Conservation (phyloP, 495 filamentous ascomycete species). For the Aspergillus carlsbadensis region DNA sequence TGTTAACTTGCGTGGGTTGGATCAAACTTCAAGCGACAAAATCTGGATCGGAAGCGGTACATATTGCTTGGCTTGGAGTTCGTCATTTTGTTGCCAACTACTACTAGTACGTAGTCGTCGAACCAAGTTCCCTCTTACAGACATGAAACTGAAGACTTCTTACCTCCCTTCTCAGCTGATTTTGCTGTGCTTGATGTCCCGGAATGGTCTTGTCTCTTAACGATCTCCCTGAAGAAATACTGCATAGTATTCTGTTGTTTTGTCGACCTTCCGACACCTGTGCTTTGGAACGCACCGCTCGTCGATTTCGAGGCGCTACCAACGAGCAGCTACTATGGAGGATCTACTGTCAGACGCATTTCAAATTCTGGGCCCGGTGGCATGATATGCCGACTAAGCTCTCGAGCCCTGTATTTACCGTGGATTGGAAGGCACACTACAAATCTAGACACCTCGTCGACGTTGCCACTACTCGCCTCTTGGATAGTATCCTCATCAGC, state of each 20-base stretch:
- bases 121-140: neutral
- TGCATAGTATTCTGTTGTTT: constrained; percentile 65
- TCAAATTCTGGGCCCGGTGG: constrained; percentile 67
- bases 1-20: no score
- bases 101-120: no score
- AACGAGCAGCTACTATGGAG: constrained; percentile 78
- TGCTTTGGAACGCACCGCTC: constrained; percentile 58
- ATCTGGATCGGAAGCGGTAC: no score
- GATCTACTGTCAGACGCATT: constrained; percentile 63
- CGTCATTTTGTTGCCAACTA: no score
- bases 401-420: constrained; percentile 49
- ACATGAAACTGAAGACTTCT: neutral
- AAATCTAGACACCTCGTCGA: constrained; percentile 56
- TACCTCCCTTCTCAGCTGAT: neutral
- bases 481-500: constrained; percentile 69
- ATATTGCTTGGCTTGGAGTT: no score
- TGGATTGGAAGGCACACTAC: constrained; percentile 79
- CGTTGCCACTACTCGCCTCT: constrained; percentile 47
- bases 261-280: constrained; percentile 49
- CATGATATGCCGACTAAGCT: constrained; percentile 63
- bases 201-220: constrained; percentile 42
- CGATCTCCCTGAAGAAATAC: constrained; percentile 70
- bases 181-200: constrained; percentile 10
- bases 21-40: no score
- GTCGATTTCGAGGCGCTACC: constrained; percentile 61